phyloP scores from a whole-genome alignment of 225 moss, liverwort and hornwort genomes.

The Asterella californica region DNA sequence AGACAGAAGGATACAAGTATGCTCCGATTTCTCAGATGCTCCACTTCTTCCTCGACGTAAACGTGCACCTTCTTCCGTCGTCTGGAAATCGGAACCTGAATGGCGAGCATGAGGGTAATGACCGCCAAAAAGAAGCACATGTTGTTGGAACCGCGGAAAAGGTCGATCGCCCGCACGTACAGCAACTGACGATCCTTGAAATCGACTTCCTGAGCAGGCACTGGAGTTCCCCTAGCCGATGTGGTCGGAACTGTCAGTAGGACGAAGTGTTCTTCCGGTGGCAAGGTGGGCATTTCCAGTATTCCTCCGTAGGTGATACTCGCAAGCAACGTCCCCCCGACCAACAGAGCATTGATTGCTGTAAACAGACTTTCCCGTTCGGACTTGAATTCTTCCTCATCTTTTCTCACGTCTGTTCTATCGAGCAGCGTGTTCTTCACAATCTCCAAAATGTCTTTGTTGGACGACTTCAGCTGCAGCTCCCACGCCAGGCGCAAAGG shows the following conservation, averaged over 20 bases:
- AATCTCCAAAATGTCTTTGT: background rate
- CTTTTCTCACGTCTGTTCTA: background rate
- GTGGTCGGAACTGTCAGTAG: background rate
- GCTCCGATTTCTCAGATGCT: background rate
- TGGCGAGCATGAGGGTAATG: background rate
- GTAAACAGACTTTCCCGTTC: background rate
- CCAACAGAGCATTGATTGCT: background rate
- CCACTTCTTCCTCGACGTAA: background rate
- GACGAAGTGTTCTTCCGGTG: background rate
- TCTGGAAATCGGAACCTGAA: background rate
- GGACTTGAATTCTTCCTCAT: background rate
- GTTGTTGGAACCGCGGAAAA: constrained; percentile 14
- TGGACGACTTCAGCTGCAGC: background rate
- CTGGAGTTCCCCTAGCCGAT: background rate
- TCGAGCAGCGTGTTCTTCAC: background rate
- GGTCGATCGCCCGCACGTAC: background rate
- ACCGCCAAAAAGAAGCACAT: background rate
- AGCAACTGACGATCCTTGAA: background rate
- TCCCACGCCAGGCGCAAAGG: background rate
- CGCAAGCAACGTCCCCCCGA: background rate
- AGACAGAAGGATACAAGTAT: background rate
- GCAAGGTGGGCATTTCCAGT: background rate
- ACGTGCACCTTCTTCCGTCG: background rate
- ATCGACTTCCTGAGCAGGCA: background rate
- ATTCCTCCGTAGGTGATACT: background rate